Conservation (phyloP, 495 filamentous ascomycete genomes). For the Daldinia childiae region DNA sequence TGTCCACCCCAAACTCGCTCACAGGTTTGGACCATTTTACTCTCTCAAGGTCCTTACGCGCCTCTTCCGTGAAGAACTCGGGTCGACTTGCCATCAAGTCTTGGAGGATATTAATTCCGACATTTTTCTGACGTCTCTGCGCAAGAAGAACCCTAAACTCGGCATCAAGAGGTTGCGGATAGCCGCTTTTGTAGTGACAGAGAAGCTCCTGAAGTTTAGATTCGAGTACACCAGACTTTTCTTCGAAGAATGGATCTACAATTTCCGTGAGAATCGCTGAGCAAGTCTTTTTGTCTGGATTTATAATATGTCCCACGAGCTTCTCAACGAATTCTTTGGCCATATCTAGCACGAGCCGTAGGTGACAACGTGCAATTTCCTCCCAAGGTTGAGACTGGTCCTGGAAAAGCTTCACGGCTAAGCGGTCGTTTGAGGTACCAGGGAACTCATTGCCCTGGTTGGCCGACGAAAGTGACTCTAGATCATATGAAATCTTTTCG, state of each 20-base stretch:
- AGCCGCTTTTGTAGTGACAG: constrained; percentile 45
- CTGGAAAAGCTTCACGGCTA: constrained; percentile 49
- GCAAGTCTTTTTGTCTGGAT: constrained; percentile 36
- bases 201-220: constrained; percentile 53
- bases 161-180: constrained; percentile 42
- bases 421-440: constrained; percentile 46
- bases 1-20: constrained; percentile 46
- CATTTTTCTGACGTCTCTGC: constrained; percentile 11
- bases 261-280: constrained; percentile 43
- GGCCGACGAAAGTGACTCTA: constrained; percentile 24
- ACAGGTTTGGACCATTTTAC: background rate
- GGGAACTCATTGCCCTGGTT: constrained; percentile 47
- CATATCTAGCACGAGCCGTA: constrained; percentile 38
- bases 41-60: constrained; percentile 1
- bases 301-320: constrained; percentile 41
- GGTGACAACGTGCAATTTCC: constrained; percentile 41
- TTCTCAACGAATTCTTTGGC: constrained; percentile 47
- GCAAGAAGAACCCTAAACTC: constrained; percentile 36
- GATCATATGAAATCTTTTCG: constrained; percentile 9
- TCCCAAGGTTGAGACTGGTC: constrained; percentile 48
- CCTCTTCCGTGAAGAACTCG: constrained; percentile 25
- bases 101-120: constrained; percentile 19
- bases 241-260: constrained; percentile 52
- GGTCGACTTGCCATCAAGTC: constrained; percentile 26
- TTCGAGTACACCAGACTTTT: constrained; percentile 42